Conservation (phyloP, 2,329 filamentous ascomycete genomes). For the Penicillium sp. region DNA sequence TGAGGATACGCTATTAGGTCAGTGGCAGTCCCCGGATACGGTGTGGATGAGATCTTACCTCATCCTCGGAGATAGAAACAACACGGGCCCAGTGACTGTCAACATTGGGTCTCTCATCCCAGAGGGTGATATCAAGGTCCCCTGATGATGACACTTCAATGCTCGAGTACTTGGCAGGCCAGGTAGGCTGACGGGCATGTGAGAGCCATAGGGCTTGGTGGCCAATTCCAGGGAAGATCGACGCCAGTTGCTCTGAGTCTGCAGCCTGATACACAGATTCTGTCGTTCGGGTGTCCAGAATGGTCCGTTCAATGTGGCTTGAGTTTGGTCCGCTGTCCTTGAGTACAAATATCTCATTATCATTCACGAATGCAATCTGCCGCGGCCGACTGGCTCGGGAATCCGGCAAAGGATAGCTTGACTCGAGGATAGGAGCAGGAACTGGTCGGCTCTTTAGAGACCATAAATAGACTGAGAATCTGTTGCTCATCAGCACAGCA, state of each 20-base stretch:
- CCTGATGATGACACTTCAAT: slow-evolving; percentile 19
- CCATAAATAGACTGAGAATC: slow-evolving; percentile 68
- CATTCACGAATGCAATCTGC: slow-evolving; percentile 48
- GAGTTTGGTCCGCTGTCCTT: slow-evolving; percentile 33
- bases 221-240: slow-evolving; percentile 37
- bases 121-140: slow-evolving; percentile 21
- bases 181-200: slow-evolving; percentile 25
- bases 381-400: slow-evolving; percentile 31
- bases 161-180: slow-evolving; percentile 32
- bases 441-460: slow-evolving; percentile 50
- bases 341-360: slow-evolving; percentile 44
- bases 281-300: slow-evolving; percentile 34
- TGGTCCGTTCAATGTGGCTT: slow-evolving; percentile 32
- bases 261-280: slow-evolving; percentile 30
- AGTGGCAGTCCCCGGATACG: slow-evolving; percentile 7
- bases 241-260: slow-evolving; percentile 35
- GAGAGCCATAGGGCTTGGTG: slow-evolving; percentile 40
- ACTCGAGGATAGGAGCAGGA: slow-evolving; percentile 37
- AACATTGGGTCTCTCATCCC: slow-evolving; percentile 32
- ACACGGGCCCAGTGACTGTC: slow-evolving; percentile 41
- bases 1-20: slow-evolving; percentile 44
- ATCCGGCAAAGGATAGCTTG: slow-evolving; percentile 36
- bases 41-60: slow-evolving; percentile 30
- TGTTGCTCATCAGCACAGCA: slow-evolving; percentile 65
- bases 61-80: slow-evolving; percentile 37